A percentile compares a stretch with the other conserved stretches of the same genome.
phyloP scores from a whole-genome alignment of 768 basidiomycete genomes.

The Trametopsis cervina region DNA sequence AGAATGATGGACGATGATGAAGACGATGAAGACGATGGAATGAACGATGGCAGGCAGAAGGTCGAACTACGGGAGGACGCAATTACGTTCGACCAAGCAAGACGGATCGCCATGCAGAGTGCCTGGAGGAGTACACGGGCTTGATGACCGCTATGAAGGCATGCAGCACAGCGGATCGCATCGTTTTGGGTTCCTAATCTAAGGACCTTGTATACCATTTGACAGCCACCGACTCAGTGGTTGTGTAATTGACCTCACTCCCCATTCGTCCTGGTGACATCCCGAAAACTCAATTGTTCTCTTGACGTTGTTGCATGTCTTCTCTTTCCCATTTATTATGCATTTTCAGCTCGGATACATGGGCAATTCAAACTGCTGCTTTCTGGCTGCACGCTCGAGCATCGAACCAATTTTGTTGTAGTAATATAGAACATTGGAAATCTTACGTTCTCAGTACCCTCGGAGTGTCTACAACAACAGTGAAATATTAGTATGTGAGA shows the following conservation, averaged over 20 bases:
- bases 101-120: constrained; percentile 83
- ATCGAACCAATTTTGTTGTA: background rate
- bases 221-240: constrained; percentile 1
- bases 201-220: constrained; percentile 13
- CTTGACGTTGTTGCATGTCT: background rate
- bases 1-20: constrained; percentile 35
- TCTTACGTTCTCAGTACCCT: background rate
- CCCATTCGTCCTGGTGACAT: constrained; percentile 9
- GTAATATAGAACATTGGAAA: background rate
- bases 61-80: constrained; percentile 77
- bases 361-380: too few species aligned
- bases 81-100: constrained; percentile 91
- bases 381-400: too few species aligned
- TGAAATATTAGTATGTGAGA: too few species aligned
- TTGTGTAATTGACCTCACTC: constrained; percentile 5
- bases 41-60: constrained; percentile 52
- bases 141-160: too few species aligned
- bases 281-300: background rate
- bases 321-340: background rate
- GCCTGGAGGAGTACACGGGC: constrained; percentile 73
- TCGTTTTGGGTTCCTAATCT: background rate
- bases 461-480: too few species aligned
- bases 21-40: constrained; percentile 68
- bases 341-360: background rate
- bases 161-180: background rate